Evolutionary conservation across 2,329 filamentous ascomycete species (phyloP), one percentile per base, ranked within the genome.

Genomic region (Phyllosticta citrichinensis): DNA sequence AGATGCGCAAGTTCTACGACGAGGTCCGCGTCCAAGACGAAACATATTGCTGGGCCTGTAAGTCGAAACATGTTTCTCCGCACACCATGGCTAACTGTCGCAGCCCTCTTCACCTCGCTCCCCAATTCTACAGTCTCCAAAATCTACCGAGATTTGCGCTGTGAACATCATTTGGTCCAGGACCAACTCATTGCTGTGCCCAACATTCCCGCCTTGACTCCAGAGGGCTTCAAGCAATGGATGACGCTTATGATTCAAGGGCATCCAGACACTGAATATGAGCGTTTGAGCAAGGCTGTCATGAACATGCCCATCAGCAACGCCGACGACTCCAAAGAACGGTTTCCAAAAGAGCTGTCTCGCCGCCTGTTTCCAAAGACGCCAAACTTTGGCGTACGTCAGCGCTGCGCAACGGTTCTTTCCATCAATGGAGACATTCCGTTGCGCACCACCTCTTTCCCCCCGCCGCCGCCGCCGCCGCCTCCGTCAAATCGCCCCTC

Each of bases 261-360:
- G 1, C 85, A 91, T 65, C 91, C 91, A 0, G 85, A 91, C 51
- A 80, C 83, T 55, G 91, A 96, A 71, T 87, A 85, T 62, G 80
- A 82, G 52, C 83, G 91, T 10, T 77, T 96, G 4, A 79, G 84
- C 52, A 84, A 82, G 62, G 83, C 90, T 22, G 82, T 92, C 3
- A 72, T 84, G 3, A 81, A 86, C 53, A 83, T 92, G 73, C 87
- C 89, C 0, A 87, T 95, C 66, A 85, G 71, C 67, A 84, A 86
- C 60, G 79, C 84, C 0, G 78, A 80, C 60, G 82, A 87, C 55
- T 82, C 80, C 64, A 84, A 82, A 11, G 88, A 92, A 71, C 80
- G 88, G 2, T 86, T 95, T 60, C 91, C 91, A 0, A 91, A 89
- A 65, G 86, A 91, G 66, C 80, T 96, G 2, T 86, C 89, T 0